These are phyloP conservation scores for Rhodotorula sphaerocarpa DNA, from an alignment of 768 basidiomycete species.

Conservation along the genomic window DNA sequence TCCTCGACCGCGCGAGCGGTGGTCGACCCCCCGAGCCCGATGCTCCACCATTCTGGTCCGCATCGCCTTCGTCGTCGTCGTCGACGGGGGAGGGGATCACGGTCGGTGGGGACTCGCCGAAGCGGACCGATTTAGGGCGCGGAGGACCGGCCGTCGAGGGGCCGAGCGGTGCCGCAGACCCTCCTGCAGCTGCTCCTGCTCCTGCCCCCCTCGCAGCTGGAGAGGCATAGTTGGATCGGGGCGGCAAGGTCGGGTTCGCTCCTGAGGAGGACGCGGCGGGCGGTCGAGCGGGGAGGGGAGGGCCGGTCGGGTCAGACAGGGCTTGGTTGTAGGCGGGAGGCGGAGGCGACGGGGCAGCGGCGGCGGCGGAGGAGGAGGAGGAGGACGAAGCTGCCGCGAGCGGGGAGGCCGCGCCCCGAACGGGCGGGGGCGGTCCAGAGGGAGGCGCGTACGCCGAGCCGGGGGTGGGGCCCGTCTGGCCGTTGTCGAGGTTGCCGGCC, in stretches of 20 bases:
- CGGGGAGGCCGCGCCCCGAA: neutral
- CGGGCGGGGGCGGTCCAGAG: neutral
- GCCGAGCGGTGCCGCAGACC: no score
- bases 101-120: slow-evolving; percentile 4
- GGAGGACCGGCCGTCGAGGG: neutral
- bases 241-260: no score
- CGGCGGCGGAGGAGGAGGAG: neutral
- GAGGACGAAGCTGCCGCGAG: neutral
- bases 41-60: no score
- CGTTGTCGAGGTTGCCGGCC: slow-evolving; percentile 39
- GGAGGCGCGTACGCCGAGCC: neutral
- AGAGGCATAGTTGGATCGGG: no score
- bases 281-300: neutral
- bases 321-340: neutral
- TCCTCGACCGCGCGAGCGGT: neutral
- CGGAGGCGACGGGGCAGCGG: neutral
- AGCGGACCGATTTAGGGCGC: slow-evolving; percentile 13
- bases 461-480: neutral
- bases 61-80: slow-evolving; percentile 1
- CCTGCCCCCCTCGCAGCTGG: no score
- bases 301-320: neutral
- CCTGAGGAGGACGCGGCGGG: neutral
- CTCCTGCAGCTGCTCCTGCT: no score
- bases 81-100: slow-evolving; percentile 8
- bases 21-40: neutral